Base-by-base conservation (phyloP, 148 eudicot species). In the Vaccinium vitisidaea region DNA sequence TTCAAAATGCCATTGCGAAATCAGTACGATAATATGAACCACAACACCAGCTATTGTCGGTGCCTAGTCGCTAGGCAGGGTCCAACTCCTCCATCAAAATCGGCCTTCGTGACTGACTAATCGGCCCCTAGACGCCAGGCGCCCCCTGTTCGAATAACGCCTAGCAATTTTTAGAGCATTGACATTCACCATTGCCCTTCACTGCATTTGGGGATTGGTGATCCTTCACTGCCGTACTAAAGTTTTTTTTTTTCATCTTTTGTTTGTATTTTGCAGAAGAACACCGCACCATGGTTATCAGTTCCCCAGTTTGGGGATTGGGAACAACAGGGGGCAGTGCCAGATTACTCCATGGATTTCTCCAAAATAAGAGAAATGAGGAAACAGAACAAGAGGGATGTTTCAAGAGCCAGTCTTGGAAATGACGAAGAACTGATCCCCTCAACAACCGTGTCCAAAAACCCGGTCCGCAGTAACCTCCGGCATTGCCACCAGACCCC, bases 241-340 rank as follows among this genome's bases (percentile, higher is more conserved):
- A 16, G 59, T 23, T 84, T 80, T 23, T 74, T 78, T n/a, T 1
- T 2, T 52, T 36, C 36, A 32, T 32, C 56, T 0, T 49, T 15
- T 11, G 21, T 23, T 73, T 54, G 15, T 3, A 7, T 80, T 65
- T 36, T 85, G 84, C 87, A 96, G 99, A 94, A 83, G 67, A 91
- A 86, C 88, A 39, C 1, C 1, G 86, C 88, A 69, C 86, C 96
- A 46, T 96, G 99, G 99, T 84, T 96, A 90, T 96, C 98, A 36
- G 99, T 96, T 85, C 99, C 99, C 59, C 98, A 96, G 86, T 94
- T 96, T 82, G 99, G 99, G 71, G 99, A 96, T 65, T 96, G 99
- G 99, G 99, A 96, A 46, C 97, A 93, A 85, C 94, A 96, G 90
- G 99, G 97, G 10, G 86, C 71, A 43, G 61, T 93, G 84, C 95